Percentiles rank a stretch among this genome's conserved stretches.
These are phyloP conservation scores for Irpex rosettiformis DNA, from an alignment of 1,284 basidiomycete species.

Conservation along the genomic window DNA sequence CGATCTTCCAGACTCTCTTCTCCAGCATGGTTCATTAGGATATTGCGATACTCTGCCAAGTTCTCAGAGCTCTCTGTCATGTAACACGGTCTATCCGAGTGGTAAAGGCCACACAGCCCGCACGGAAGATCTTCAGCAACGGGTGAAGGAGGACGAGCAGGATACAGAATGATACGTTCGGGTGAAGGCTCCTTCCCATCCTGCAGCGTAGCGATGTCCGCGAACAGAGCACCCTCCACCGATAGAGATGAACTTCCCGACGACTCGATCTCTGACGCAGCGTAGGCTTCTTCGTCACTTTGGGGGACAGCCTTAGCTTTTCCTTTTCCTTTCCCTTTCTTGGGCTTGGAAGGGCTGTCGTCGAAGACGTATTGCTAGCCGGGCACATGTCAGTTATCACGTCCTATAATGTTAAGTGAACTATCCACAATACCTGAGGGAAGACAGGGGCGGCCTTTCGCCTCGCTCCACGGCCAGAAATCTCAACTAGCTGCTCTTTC, in stretches of 20 bases:
- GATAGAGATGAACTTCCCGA: not conserved
- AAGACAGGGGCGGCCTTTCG: constrained; percentile 60
- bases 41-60: constrained; percentile 62
- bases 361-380: not conserved
- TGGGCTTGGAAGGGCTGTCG: constrained; percentile 14
- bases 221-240: constrained; percentile 1
- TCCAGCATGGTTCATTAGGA: constrained; percentile 55
- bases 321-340: constrained; percentile 23
- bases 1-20: constrained; percentile 64
- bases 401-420: not conserved
- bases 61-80: constrained; percentile 66
- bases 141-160: constrained; percentile 3
- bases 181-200: not conserved
- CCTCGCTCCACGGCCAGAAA: constrained; percentile 62
- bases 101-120: constrained; percentile 58
- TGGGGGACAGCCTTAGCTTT: constrained; percentile 24
- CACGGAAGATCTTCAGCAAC: constrained; percentile 33
- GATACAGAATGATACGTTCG: not conserved
- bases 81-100: constrained; percentile 47
- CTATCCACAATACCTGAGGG: constrained; percentile 42
- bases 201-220: constrained; percentile 3
- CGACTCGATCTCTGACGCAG: constrained; percentile 28
- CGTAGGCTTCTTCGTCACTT: constrained; percentile 35
- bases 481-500: constrained; percentile 46
- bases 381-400: not conserved